Percentiles rank a stretch among this genome's conserved stretches.
Conservation (phyloP, 805 yeast species). For the Myxozyma udenii region DNA sequence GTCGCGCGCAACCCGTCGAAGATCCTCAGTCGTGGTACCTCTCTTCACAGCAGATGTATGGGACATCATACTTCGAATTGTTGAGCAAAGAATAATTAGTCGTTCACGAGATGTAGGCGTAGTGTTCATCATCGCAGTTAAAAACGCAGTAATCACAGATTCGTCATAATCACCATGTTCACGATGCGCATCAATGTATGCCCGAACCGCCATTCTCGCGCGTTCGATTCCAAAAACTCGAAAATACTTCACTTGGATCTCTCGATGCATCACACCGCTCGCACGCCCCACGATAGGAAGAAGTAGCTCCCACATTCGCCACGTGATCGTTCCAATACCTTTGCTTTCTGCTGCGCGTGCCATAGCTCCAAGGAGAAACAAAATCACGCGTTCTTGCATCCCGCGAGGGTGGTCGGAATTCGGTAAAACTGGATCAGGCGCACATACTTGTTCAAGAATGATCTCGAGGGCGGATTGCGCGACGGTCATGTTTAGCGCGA, state of each 20-base stretch:
- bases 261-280: background rate
- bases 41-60: background rate
- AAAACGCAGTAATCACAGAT: background rate
- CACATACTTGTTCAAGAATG: too few relatives aligned
- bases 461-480: background rate
- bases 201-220: constrained; percentile 2
- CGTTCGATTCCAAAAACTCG: background rate
- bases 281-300: background rate
- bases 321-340: background rate
- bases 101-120: background rate
- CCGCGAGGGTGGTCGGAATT: too few relatives aligned
- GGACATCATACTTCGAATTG: constrained; percentile 4
- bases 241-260: background rate
- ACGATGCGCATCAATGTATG: constrained; percentile 11
- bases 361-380: constrained; percentile 1
- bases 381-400: background rate
- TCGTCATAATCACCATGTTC: constrained; percentile 2
- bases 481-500: background rate
- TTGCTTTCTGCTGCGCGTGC: constrained; percentile 1
- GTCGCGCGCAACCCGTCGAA: background rate
- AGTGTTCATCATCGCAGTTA: background rate
- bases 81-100: background rate
- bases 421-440: too few relatives aligned
- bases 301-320: constrained; percentile 2
- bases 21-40: background rate